These are phyloP conservation scores for Penicillium antarcticum DNA, from an alignment of 495 filamentous ascomycete species.

Conservation along the genomic window DNA sequence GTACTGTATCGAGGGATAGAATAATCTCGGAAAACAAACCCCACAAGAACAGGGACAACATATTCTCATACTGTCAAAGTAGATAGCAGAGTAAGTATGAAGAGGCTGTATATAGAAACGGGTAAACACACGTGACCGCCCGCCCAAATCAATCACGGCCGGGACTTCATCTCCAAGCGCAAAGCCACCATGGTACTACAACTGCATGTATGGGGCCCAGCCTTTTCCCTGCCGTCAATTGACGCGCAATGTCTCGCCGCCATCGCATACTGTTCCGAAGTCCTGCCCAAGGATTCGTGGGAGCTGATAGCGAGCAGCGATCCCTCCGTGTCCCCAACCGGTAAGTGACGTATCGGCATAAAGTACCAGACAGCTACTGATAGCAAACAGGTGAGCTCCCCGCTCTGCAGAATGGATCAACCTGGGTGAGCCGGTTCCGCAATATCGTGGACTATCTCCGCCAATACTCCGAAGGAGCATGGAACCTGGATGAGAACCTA, in stretches of 20 bases:
- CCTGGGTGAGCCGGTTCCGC: conserved; percentile 67
- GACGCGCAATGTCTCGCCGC: conserved; percentile 83
- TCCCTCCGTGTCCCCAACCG: conserved; percentile 67
- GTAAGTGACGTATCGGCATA: conserved; percentile 51
- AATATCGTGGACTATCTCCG: conserved; percentile 71
- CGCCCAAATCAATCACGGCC: conserved; percentile 13
- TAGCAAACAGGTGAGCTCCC: conserved; percentile 64
- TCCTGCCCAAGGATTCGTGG: conserved; percentile 62
- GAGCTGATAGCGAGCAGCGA: conserved; percentile 72
- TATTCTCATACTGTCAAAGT: too few species aligned
- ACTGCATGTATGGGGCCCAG: conserved; percentile 90
- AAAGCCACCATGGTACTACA: conserved; percentile 58
- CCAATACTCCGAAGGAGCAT: conserved; percentile 47
- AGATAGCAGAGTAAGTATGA: too few species aligned
- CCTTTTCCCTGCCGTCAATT: conserved; percentile 81
- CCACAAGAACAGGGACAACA: too few species aligned
- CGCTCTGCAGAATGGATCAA: conserved; percentile 60
- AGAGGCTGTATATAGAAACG: neutral
- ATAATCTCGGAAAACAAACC: too few species aligned
- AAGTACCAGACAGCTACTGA: conserved; percentile 2
- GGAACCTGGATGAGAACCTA: conserved; percentile 53
- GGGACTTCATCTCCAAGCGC: conserved; percentile 14
- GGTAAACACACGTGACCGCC: conserved; percentile 29
- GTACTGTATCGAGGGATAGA: too few species aligned
- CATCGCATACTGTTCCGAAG: conserved; percentile 65